Conservation (phyloP, 78 protist species). For the Polysphondylium violaceum region DNA sequence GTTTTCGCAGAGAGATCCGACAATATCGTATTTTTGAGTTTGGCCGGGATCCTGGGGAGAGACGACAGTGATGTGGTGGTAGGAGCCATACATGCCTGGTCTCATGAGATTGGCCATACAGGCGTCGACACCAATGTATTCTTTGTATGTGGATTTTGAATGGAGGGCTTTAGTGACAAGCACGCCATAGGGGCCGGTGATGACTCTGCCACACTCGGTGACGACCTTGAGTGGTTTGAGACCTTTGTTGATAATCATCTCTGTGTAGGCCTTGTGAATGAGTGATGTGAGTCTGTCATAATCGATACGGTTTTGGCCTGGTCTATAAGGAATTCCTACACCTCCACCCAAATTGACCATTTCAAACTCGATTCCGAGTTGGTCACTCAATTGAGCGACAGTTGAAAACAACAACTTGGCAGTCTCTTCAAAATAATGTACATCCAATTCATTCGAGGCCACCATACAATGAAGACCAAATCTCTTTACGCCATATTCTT, state of each 20-base stretch:
- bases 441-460: constrained; percentile 55
- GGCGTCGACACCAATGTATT: constrained; percentile 76
- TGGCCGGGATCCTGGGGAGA: not conserved
- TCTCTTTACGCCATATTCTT: constrained; percentile 33
- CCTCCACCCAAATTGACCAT: constrained; percentile 75
- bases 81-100: constrained; percentile 74
- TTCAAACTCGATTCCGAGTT: constrained; percentile 38
- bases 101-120: constrained; percentile 76
- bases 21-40: constrained; percentile 31
- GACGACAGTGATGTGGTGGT: constrained; percentile 46
- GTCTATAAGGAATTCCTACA: constrained; percentile 72
- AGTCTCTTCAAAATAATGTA: constrained; percentile 68
- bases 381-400: not conserved
- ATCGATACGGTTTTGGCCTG: constrained; percentile 25
- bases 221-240: constrained; percentile 12
- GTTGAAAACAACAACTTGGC: constrained; percentile 39
- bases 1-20: constrained; percentile 75
- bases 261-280: constrained; percentile 5
- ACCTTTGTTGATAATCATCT: not conserved
- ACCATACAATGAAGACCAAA: constrained; percentile 79
- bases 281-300: not conserved
- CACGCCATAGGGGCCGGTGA: constrained; percentile 62
- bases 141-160: constrained; percentile 55
- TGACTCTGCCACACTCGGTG: constrained; percentile 71
- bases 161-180: constrained; percentile 61